Percentiles rank a stretch among this genome's conserved stretches.
Evolutionary conservation across 495 filamentous ascomycete genomes (phyloP).

Genomic region (Amphirosellinia nigrospora): DNA sequence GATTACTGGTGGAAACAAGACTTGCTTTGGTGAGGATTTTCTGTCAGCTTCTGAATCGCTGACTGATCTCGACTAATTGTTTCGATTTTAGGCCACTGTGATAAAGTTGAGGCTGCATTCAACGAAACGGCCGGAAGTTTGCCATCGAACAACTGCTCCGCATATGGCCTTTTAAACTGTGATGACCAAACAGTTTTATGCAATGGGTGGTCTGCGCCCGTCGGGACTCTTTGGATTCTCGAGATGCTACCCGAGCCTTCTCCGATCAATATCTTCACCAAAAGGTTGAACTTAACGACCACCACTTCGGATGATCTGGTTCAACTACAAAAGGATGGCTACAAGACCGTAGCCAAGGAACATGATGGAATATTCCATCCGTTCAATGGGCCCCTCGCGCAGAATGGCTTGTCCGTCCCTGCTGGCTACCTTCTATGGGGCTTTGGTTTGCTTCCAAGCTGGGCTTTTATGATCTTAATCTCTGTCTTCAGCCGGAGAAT

Average conservation of each 20-base stretch:
- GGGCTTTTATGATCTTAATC: conserved; percentile 78
- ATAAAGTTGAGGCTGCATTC: conserved; percentile 53
- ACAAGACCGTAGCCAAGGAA: conserved; percentile 55
- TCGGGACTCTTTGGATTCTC: conserved; percentile 75
- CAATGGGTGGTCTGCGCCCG: conserved; percentile 75
- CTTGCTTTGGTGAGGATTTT: conserved; percentile 71
- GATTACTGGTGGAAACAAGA: conserved; percentile 85
- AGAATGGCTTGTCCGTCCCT: conserved; percentile 67
- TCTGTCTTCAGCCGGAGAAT: conserved; percentile 80
- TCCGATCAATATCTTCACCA: conserved; percentile 66
- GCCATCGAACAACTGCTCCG: conserved; percentile 68
- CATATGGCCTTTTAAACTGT: conserved; percentile 79
- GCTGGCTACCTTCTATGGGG: conserved; percentile 78
- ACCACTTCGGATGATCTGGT: conserved; percentile 67
- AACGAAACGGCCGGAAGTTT: conserved; percentile 72
- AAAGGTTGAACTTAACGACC: conserved; percentile 69
- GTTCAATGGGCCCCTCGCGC: conserved; percentile 72
- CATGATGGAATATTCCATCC: conserved; percentile 84
- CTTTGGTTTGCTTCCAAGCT: conserved; percentile 63
- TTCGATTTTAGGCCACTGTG: conserved; percentile 50
- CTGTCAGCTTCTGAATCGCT: neutral
- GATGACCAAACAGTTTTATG: conserved; percentile 81
- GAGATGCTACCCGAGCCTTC: conserved; percentile 59
- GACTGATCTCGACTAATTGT: neutral
- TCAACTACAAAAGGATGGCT: conserved; percentile 68